phyloP scores from a whole-genome alignment of 306 rosid species.

The Prunus padus region DNA sequence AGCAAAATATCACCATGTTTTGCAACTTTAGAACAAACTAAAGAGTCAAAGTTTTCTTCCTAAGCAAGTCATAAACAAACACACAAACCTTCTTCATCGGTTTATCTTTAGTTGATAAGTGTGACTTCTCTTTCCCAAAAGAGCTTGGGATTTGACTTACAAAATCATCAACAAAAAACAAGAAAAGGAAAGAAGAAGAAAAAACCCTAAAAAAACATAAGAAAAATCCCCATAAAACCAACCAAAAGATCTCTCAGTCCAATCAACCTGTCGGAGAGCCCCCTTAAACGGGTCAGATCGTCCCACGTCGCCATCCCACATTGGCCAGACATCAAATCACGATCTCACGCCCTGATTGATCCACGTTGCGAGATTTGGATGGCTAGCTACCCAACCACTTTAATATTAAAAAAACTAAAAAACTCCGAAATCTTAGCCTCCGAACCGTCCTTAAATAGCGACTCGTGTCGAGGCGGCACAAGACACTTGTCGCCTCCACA shows the following conservation, averaged over 20 bases:
- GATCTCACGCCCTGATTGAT: constrained; percentile 29
- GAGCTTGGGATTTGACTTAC: background rate
- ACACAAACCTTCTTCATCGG: background rate
- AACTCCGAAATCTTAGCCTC: constrained; percentile 24
- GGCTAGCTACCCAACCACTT: constrained; percentile 14
- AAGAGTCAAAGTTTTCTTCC: background rate
- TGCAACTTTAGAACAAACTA: background rate
- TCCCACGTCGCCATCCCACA: constrained; percentile 28
- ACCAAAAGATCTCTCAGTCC: constrained; percentile 30
- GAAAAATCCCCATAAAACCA: background rate
- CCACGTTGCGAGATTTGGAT: constrained; percentile 50
- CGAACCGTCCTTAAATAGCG: constrained; percentile 42
- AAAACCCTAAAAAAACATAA: background rate
- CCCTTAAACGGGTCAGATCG: constrained; percentile 24
- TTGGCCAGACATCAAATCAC: constrained; percentile 43
- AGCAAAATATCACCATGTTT: background rate
- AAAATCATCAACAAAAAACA: background rate
- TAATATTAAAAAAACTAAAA: background rate
- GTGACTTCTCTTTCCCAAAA: background rate
- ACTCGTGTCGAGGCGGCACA: constrained; percentile 38
- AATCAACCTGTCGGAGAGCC: constrained; percentile 51
- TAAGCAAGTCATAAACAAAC: background rate
- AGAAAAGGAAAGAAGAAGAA: background rate
- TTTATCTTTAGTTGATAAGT: background rate
- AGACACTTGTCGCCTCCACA: constrained; percentile 78